A percentile compares a stretch with the other conserved stretches of the same genome.
Evolutionary conservation across 176 grass and related monocot genomes (phyloP).

Genomic region (Saccharum spontaneum): DNA sequence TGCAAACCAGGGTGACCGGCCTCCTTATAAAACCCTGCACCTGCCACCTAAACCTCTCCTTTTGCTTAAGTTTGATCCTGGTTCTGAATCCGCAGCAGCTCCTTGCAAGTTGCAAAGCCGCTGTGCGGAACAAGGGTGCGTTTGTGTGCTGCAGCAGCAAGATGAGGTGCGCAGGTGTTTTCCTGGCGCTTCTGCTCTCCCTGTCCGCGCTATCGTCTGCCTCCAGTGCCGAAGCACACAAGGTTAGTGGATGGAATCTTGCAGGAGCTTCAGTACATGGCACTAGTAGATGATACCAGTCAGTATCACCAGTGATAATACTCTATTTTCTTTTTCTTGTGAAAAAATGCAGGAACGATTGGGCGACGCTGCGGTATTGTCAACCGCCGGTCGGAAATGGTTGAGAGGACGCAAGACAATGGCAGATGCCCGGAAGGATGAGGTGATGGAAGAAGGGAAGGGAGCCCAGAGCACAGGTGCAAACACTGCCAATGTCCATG

Average conservation of each 20-base stretch:
- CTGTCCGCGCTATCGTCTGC: slow-evolving; percentile 28
- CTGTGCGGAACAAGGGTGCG: neutral
- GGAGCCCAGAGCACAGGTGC: slow-evolving; percentile 48
- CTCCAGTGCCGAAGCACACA: slow-evolving; percentile 23
- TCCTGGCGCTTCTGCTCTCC: slow-evolving; percentile 41
- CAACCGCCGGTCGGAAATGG: slow-evolving; percentile 24
- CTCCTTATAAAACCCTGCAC: slow-evolving; percentile 45
- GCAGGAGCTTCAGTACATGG: too few species aligned
- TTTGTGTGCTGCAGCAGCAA: neutral
- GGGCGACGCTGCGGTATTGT: neutral
- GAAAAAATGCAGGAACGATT: slow-evolving; percentile 5
- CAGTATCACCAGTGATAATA: neutral
- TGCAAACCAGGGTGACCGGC: neutral
- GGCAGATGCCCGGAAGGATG: slow-evolving; percentile 15
- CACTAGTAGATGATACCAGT: neutral
- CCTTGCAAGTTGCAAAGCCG: neutral
- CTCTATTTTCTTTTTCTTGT: neutral
- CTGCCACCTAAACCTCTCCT: slow-evolving; percentile 42
- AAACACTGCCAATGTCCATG: slow-evolving; percentile 39
- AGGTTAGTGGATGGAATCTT: slow-evolving; percentile 16
- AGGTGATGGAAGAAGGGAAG: slow-evolving; percentile 20
- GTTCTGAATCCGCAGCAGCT: slow-evolving; percentile 20
- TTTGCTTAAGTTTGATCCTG: slow-evolving; percentile 4
- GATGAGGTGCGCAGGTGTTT: slow-evolving; percentile 36
- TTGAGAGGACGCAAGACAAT: slow-evolving; percentile 24